A percentile compares a stretch with the other conserved stretches of the same genome.
These are phyloP conservation scores for Cetradonia linearis DNA, from an alignment of 495 filamentous ascomycete genomes.

Conservation along the genomic window DNA sequence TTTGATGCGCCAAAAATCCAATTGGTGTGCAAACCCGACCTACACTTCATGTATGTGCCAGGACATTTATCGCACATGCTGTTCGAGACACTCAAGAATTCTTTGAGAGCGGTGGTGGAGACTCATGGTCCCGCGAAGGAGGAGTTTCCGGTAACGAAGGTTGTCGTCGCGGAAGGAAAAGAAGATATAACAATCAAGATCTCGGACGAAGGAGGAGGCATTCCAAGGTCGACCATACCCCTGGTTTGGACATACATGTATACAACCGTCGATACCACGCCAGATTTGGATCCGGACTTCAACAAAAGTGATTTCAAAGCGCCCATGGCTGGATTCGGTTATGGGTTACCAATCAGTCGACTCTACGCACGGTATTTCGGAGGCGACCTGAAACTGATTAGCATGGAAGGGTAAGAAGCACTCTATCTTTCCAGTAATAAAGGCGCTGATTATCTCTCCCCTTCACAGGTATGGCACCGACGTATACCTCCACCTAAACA, in stretches of 20 bases:
- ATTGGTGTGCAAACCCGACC: slow-evolving; percentile 82
- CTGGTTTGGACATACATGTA: slow-evolving; percentile 99
- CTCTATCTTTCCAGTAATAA: background rate
- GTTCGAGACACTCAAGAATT: slow-evolving; percentile 98
- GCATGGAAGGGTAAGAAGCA: slow-evolving; percentile 87
- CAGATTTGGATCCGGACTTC: slow-evolving; percentile 90
- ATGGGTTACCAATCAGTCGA: slow-evolving; percentile 84
- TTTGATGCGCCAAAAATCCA: slow-evolving; percentile 96
- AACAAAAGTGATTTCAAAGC: slow-evolving; percentile 99
- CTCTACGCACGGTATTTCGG: slow-evolving; percentile 96
- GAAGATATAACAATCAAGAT: slow-evolving; percentile 99
- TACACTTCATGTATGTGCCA: slow-evolving; percentile 98
- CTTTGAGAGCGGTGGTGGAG: slow-evolving; percentile 90
- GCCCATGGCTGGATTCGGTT: slow-evolving; percentile 97
- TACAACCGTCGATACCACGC: slow-evolving; percentile 92
- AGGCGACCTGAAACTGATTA: slow-evolving; percentile 92
- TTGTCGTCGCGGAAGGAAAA: slow-evolving; percentile 92
- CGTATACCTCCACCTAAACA: slow-evolving; percentile 94
- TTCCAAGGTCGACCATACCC: slow-evolving; percentile 81
- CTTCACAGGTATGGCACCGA: slow-evolving; percentile 81
- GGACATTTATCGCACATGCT: slow-evolving; percentile 98
- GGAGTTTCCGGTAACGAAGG: slow-evolving; percentile 90
- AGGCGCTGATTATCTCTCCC: background rate
- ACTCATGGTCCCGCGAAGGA: slow-evolving; percentile 90
- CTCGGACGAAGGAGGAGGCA: slow-evolving; percentile 91